Evolutionary conservation across 768 basidiomycete genomes (phyloP), one percentile per base, ranked within the genome.

Genomic region (Boletus vermiculosoides): DNA sequence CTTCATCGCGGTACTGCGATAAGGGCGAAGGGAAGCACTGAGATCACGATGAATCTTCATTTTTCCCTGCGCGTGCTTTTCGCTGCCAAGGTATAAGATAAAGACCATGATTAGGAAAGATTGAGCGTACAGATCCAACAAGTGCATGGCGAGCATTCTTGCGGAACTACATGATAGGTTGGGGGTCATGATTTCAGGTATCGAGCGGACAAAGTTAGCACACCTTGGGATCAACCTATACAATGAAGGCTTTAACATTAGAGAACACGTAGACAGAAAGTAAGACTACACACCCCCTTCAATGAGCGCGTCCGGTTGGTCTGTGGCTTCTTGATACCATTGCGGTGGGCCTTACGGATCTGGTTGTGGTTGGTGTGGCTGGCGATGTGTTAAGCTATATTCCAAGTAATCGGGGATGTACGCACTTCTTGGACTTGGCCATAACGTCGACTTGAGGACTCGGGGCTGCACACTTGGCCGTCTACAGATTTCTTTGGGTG

Each of bases 351-450:
- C 85, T 97, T 98, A 77, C 85, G 86, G 82, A 67, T 92, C 80
- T 97, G 94, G 82, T 96, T 97, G 83, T 96, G 94, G 76, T 92
- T 92, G 69, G 89, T 92, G 74, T 93, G 88, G 69, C 90, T 94
- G 60, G 56, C 9, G 45, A 45, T 7, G 45, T 13, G 46, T 71
- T 47, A 70, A 54, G 44, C 40, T 46, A 30, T 15, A 42, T 62
- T 51, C 57, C 48, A 60, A 37, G 25, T 5, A 20, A 39, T 31
- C 54, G 52, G 18, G 40, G 52, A 52, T 52, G 57, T 25, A 66
- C 84, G 55, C 73, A 95, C 92, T 98, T 98, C 83, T 98, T 98
- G 62, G 96, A 98, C 80, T 98, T 97, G 83, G 94, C 87, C 94
- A 97, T 98, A 65, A 72, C 60, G 66, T 69, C 47, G 58, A 62